A percentile compares a stretch with the other conserved stretches of the same genome.
phyloP scores from a whole-genome alignment of 768 basidiomycete genomes.

The Boletus eberwhitei region DNA sequence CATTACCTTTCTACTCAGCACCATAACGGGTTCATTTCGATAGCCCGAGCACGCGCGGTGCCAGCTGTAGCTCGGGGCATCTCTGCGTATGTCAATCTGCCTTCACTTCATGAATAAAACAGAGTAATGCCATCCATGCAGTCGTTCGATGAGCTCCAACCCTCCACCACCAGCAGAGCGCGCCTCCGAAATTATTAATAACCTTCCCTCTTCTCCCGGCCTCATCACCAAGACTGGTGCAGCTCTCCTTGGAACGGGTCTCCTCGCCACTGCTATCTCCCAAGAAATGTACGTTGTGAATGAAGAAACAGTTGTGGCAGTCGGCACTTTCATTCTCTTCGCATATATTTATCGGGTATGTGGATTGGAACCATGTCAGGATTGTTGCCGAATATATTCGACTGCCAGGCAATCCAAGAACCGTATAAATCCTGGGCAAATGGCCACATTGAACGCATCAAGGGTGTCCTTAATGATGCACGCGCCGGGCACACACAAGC shows the following conservation, averaged over 20 bases:
- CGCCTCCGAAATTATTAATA: conserved; percentile 87
- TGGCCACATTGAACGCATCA: conserved; percentile 81
- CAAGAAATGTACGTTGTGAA: conserved; percentile 97
- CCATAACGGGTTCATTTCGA: not conserved
- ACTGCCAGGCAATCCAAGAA: conserved; percentile 62
- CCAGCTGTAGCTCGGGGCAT: conserved; percentile 45
- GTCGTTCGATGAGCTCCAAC: conserved; percentile 64
- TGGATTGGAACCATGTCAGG: conserved; percentile 3
- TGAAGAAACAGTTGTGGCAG: conserved; percentile 88
- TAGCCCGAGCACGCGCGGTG: conserved; percentile 56
- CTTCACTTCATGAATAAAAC: conserved; percentile 3
- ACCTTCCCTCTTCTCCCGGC: conserved; percentile 77
- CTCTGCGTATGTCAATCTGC: conserved; percentile 41
- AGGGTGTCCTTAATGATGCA: conserved; percentile 73
- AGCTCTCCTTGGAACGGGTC: conserved; percentile 85
- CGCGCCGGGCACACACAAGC: conserved; percentile 89
- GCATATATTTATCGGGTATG: conserved; percentile 77
- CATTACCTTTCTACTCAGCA: not conserved
- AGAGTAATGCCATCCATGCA: conserved; percentile 28
- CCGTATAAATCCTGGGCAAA: conserved; percentile 95
- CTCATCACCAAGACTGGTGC: conserved; percentile 95
- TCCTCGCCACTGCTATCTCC: conserved; percentile 89
- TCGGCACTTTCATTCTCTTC: conserved; percentile 81
- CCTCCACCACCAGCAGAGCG: conserved; percentile 79
- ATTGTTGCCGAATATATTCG: conserved; percentile 10